Conservation (phyloP, 345 rosid species). For the Pseudoturritis turrita region DNA sequence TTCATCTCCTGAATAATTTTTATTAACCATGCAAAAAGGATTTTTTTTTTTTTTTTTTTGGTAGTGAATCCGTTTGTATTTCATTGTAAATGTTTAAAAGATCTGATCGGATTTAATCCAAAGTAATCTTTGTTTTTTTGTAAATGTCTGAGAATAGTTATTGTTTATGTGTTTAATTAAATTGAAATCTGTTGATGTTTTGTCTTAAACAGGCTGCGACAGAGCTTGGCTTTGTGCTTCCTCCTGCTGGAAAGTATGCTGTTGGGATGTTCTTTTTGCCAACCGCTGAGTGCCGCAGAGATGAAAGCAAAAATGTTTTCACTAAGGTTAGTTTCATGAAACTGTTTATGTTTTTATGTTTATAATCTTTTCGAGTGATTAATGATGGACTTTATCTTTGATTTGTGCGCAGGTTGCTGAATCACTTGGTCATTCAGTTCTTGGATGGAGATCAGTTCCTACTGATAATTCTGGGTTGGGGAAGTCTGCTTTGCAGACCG, state of each 20-base stretch:
- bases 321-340: slow-evolving; percentile 47
- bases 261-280: slow-evolving; percentile 98
- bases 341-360: not conserved
- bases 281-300: slow-evolving; percentile 59
- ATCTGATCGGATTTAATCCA: not conserved
- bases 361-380: not conserved
- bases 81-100: not conserved
- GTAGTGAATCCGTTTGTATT: not conserved
- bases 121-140: not conserved
- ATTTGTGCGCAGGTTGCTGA: slow-evolving; percentile 66
- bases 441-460: slow-evolving; percentile 94
- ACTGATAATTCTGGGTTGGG: slow-evolving; percentile 85
- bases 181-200: not conserved
- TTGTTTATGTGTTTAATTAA: not conserved
- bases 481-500: slow-evolving; percentile 79
- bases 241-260: slow-evolving; percentile 76
- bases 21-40: not conserved
- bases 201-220: slow-evolving; percentile 46
- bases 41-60: not conserved
- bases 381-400: not conserved
- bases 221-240: slow-evolving; percentile 79
- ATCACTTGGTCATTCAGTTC: slow-evolving; percentile 89
- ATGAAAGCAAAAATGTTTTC: slow-evolving; percentile 80
- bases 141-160: not conserved
- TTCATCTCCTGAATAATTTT: not conserved